Evolutionary conservation across 805 yeast genomes (phyloP), one percentile per base, ranked within the genome.

Genomic region (Kodamaea nitidulidarum): DNA sequence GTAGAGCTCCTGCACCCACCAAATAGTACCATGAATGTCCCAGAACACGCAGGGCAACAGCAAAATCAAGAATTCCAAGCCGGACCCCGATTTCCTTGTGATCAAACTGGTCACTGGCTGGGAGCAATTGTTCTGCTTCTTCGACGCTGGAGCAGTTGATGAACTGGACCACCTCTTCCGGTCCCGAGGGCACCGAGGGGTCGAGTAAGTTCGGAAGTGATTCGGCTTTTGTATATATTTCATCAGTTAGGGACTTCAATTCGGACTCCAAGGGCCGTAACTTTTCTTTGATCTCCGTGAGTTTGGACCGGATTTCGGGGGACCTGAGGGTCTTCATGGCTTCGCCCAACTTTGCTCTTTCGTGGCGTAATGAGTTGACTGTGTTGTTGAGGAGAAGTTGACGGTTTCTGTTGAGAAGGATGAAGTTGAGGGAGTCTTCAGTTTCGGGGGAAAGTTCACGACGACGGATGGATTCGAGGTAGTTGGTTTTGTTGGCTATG

Each of bases 11-110:
- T 46, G 84, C 95, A 14, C 87, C 86, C 1, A 82, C 44, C 4
- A 93, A 62, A 52, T 86, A 93, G 56, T 88, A 90, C 84, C 95
- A 88, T 2, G 95, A 86, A n/a, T 76, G 60, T 0, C 96, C 96
- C 5, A 93, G 75, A 1, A 87, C 76, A 22, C 73, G 68, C 0
- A 97, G 67, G 0, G 95, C 97, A 0, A 76, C 67, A 12, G 67
- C 64, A 38, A 93, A 74, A 42, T 93, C 93, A 17, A 88, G 61
- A 17, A 91, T 60, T 0, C 79, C 76, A 25, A 87, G 71, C n/a
- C 63, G 58, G 15, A 71, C 77, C 46, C 86, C 88, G n/a, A 93
- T 83, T 4, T 55, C 61, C 34, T 81, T 76, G 56, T 93, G 98
- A 52, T 83, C 87, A 10, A 15, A 30, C 12, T 56, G 50, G 1